Evolutionary conservation across 805 yeast genomes (phyloP).

Genomic region (Yamadazyma takamatsuzukensis): DNA sequence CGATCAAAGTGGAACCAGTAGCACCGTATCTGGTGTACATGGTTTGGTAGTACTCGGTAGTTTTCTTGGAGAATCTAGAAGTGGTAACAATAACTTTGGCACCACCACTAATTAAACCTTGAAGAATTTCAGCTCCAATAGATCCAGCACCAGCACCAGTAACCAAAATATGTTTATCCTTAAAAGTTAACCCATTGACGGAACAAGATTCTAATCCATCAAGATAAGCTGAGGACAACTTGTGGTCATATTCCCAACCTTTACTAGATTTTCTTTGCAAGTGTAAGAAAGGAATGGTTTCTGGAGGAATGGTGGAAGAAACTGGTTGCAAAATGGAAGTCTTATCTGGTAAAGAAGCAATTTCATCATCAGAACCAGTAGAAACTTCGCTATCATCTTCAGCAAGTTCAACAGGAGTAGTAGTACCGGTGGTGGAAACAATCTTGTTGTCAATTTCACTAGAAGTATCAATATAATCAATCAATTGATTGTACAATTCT

Average conservation of each 20-base stretch:
- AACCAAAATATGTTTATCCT: constrained; percentile 81
- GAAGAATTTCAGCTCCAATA: constrained; percentile 94
- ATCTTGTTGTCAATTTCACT: constrained; percentile 63
- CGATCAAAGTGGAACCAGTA: constrained; percentile 84
- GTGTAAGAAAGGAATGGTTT: constrained; percentile 93
- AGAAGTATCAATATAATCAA: constrained; percentile 63
- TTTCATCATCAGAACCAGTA: constrained; percentile 64
- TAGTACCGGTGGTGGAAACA: constrained; percentile 43
- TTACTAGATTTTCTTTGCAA: constrained; percentile 70
- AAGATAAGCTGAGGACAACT: constrained; percentile 71
- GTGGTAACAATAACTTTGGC: constrained; percentile 97
- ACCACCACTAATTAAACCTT: constrained; percentile 95
- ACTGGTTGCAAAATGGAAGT: constrained; percentile 70
- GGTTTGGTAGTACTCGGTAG: constrained; percentile 92
- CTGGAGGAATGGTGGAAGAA: constrained; percentile 68
- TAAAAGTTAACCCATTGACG: constrained; percentile 86
- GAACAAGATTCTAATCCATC: constrained; percentile 94
- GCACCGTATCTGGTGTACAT: constrained; percentile 93
- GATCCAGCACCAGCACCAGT: constrained; percentile 99
- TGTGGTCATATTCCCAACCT: constrained; percentile 86
- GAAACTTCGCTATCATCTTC: constrained; percentile 29
- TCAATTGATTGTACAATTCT: constrained; percentile 64
- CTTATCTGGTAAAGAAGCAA: constrained; percentile 76
- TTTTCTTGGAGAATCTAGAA: constrained; percentile 88
- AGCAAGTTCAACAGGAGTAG: constrained; percentile 30